A percentile compares a stretch with the other conserved stretches of the same genome.
These are phyloP conservation scores for Anaeromyces robustus DNA, from an alignment of 192 early-diverging fungal genomes.

Conservation along the genomic window DNA sequence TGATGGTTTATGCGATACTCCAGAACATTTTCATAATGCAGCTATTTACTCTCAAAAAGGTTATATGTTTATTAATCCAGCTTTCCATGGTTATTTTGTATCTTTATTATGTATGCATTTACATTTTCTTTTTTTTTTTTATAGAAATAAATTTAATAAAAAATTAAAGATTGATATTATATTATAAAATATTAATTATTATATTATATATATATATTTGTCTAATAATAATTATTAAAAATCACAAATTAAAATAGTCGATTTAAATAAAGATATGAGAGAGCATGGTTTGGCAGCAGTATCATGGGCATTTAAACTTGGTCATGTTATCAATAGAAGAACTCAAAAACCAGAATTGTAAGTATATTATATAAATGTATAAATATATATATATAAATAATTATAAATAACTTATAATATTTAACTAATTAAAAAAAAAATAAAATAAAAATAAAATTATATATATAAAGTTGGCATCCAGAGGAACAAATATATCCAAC, in stretches of 20 bases:
- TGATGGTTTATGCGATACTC: not conserved
- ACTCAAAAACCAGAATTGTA: not conserved
- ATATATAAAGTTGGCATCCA: not conserved
- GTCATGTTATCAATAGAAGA: not conserved
- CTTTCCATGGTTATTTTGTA: not conserved
- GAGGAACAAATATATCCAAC: slow-evolving; percentile 3
- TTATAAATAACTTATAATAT: no score
- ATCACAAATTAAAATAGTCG: not conserved
- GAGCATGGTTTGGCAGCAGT: not conserved
- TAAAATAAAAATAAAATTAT: not conserved
- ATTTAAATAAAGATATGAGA: not conserved
- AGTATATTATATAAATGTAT: not conserved
- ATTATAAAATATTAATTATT: no score
- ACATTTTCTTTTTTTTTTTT: no score
- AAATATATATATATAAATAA: no score
- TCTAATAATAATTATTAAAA: no score
- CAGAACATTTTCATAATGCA: slow-evolving; percentile 1
- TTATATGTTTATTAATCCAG: not conserved
- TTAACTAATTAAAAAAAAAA: no score
- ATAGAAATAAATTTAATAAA: no score
- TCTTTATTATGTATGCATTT: not conserved
- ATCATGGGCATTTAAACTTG: slow-evolving; percentile 1
- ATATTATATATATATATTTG: no score
- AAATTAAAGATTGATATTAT: no score
- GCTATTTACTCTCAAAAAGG: not conserved